Evolutionary conservation across 192 early-diverging fungal genomes (phyloP), one percentile per base, ranked within the genome.

Genomic region (Umbelopsis ramanniana): DNA sequence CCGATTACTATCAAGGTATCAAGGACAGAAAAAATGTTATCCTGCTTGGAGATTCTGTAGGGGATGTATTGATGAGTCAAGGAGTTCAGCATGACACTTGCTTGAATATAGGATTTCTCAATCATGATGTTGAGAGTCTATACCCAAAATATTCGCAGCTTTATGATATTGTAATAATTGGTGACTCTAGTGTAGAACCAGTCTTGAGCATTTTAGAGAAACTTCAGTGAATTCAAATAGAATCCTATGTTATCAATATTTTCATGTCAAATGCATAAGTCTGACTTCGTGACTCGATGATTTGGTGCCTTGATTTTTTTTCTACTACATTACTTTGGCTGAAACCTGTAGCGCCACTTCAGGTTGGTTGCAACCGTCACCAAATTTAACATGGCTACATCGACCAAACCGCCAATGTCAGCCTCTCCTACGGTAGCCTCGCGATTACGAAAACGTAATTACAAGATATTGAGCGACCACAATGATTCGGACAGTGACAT

Each of bases 101-200:
- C 37, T 72, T 93, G 19, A 87, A 84, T 24, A 87, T 93, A 66
- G 91, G 90, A 10, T 91, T 93, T 54, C 75, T 93, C n/a, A 93
- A 88, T 74, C 83, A 89, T 79, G 85, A 89, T 68, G 70, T 79
- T 54, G 83, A 92, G 15, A 54, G 50, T n/a, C 70, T 84, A 45
- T 67, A 87, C 21, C 74, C 81, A 22, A 52, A 74, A 23, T 93
- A 91, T 74, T 23, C 78, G 53, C 69, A 85, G 17, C 70, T 80
- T 15, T 93, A 85, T 78, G 92, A 93, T 76, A 80, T 93, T 40
- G 89, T 93, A 11, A 74, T 93, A 19, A 50, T 80, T 6, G 81
- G 84, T 50, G 92, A 91, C 76, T 73, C 77, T 37, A 74, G 68
- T 23, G 71, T 79, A 73, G 21, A 47, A 3, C 77, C 77, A 10